A percentile compares a stretch with the other conserved stretches of the same genome.
Evolutionary conservation across 345 rosid species (phyloP).

Genomic region (Salix exigua): DNA sequence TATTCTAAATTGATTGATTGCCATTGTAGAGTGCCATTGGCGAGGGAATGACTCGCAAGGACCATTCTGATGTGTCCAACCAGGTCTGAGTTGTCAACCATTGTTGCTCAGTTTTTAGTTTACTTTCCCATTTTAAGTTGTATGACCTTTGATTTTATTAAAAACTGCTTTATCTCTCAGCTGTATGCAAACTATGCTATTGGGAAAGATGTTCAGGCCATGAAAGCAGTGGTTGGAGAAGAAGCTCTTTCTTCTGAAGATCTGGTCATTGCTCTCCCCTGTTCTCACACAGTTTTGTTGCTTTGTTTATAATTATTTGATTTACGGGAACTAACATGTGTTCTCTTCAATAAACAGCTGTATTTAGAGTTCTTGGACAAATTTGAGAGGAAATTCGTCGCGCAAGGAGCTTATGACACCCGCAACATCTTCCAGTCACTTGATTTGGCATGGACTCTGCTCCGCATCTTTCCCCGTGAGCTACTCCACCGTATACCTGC

Average conservation of each 20-base stretch:
- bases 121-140: neutral
- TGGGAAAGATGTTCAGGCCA: conserved; percentile 97
- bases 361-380: conserved; percentile 91
- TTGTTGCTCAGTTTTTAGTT: neutral
- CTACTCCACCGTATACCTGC: conserved; percentile 98
- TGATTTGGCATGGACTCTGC: conserved; percentile 93
- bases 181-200: conserved; percentile 93
- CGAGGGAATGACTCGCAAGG: conserved; percentile 93
- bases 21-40: conserved; percentile 87
- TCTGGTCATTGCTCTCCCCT: conserved; percentile 48
- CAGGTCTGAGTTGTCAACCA: conserved; percentile 47
- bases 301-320: neutral
- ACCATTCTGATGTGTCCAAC: conserved; percentile 91
- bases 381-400: conserved; percentile 87
- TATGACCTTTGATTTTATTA: neutral
- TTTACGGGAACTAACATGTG: conserved; percentile 13
- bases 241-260: conserved; percentile 99
- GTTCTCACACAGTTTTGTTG: neutral
- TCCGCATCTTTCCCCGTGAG: conserved; percentile 97
- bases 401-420: conserved; percentile 95
- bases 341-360: conserved; percentile 49
- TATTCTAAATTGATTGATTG: neutral
- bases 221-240: conserved; percentile 99
- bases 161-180: conserved; percentile 30
- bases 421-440: conserved; percentile 91